phyloP scores from a whole-genome alignment of 805 yeast genomes.

The Cyberlindnera veronae region DNA sequence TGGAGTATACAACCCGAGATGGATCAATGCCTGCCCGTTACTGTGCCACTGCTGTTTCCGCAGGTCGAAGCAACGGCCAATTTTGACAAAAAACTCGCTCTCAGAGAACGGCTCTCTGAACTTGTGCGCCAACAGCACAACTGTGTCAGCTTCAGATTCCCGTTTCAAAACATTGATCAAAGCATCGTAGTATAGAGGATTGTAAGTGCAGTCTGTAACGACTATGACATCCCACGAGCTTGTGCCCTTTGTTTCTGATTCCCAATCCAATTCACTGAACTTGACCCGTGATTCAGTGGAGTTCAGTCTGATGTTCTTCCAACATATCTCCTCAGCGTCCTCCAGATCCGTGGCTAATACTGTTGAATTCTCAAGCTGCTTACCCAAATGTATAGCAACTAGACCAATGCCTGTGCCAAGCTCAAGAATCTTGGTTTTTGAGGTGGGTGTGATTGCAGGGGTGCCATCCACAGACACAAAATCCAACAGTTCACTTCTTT shows the following conservation, averaged over 20 bases:
- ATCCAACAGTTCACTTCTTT: slow-evolving; percentile 5
- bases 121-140: slow-evolving; percentile 23
- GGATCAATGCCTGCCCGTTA: slow-evolving; percentile 17
- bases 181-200: slow-evolving; percentile 36
- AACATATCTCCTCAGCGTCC: slow-evolving; percentile 37
- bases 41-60: slow-evolving; percentile 21
- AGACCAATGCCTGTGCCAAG: slow-evolving; percentile 44
- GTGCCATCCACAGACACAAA: slow-evolving; percentile 7
- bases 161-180: slow-evolving; percentile 30
- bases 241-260: slow-evolving; percentile 13
- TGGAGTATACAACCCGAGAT: slow-evolving; percentile 21
- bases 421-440: slow-evolving; percentile 29
- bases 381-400: slow-evolving; percentile 32
- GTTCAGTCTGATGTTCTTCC: slow-evolving; percentile 28
- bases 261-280: slow-evolving; percentile 39
- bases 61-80: slow-evolving; percentile 8
- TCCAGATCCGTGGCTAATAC: slow-evolving; percentile 35
- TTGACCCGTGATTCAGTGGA: slow-evolving; percentile 6
- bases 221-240: slow-evolving; percentile 35
- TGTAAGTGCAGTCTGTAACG: slow-evolving; percentile 41
- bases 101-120: slow-evolving; percentile 28
- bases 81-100: slow-evolving; percentile 22
- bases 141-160: slow-evolving; percentile 14
- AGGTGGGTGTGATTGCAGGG: not conserved
- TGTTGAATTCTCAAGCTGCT: slow-evolving; percentile 16